phyloP scores from a whole-genome alignment of 1,139 yeast genomes.

The Saccharomycopsis crataegensis region DNA sequence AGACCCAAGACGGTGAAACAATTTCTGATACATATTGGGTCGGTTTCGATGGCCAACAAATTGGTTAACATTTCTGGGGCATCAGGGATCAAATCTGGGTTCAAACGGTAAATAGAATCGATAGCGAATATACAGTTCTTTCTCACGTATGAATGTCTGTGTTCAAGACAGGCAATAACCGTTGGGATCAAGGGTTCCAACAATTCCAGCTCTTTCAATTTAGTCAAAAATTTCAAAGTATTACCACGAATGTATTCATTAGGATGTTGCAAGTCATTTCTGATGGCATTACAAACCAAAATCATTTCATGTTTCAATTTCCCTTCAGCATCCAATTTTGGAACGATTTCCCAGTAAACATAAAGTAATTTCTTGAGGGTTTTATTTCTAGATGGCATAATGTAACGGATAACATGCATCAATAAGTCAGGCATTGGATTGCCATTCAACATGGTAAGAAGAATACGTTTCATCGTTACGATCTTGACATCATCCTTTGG shows the following conservation, averaged over 20 bases:
- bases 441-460: slow-evolving; percentile 84
- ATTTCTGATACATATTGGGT: slow-evolving; percentile 91
- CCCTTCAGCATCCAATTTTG: slow-evolving; percentile 81
- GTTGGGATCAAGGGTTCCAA: slow-evolving; percentile 94
- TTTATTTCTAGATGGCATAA: slow-evolving; percentile 92
- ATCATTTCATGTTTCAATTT: slow-evolving; percentile 98
- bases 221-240: slow-evolving; percentile 84
- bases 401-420: slow-evolving; percentile 95
- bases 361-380: slow-evolving; percentile 86
- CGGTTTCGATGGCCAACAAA: slow-evolving; percentile 76
- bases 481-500: slow-evolving; percentile 85
- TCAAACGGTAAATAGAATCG: slow-evolving; percentile 71
- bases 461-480: slow-evolving; percentile 82
- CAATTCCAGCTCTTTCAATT: slow-evolving; percentile 86
- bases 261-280: slow-evolving; percentile 96
- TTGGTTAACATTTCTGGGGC: slow-evolving; percentile 77
- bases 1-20: slow-evolving; percentile 86
- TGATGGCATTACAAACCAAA: slow-evolving; percentile 94
- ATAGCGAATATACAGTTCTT: slow-evolving; percentile 95
- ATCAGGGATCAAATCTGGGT: slow-evolving; percentile 87
- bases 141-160: slow-evolving; percentile 96
- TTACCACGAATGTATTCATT: slow-evolving; percentile 96
- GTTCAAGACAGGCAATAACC: slow-evolving; percentile 84
- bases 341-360: slow-evolving; percentile 98
- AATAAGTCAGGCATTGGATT: slow-evolving; percentile 91